Base-by-base conservation (phyloP, 345 rosid species). In the Moricandia moricandioides region DNA sequence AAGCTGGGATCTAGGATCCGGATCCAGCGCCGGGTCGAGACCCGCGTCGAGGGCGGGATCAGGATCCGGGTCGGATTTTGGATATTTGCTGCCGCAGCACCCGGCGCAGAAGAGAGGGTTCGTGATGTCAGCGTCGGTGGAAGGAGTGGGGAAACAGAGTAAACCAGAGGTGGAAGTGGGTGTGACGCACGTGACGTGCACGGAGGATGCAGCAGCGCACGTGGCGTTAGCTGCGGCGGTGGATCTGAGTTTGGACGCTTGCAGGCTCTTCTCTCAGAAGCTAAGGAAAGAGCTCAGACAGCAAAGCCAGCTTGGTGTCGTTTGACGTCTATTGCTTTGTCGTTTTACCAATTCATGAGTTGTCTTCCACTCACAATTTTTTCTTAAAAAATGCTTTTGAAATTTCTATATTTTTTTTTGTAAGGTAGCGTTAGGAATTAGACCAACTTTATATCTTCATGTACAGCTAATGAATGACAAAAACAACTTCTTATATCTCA, bases 191-290 rank as follows among this genome's bases (percentile, higher is more conserved):
- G 98, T 94, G 91, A 90, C 86, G 13, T 94, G 98, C 84, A 91
- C 90, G 55, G 98, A 91, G 91, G 98, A 94, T 45, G 98, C 97
- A 58, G 98, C 98, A 0, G 97, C 86, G 1, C 91, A 81, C 73
- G 97, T 91, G 86, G 98, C 97, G 0, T 45, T 94, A 21, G 95
- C 96, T 3, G 97, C 98, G 17, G 98, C 98, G 4, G 82, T 94
- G 86, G 98, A 94, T 86, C 93, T 94, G 14, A 88, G 98, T 76
- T 82, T 87, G 90, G 97, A 94, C 73, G 98, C 98, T 35, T 94
- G 98, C 76, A 85, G 67, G 75, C 43, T 84, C 35, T 94, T 94
- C 65, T 87, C 98, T 18, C 93, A 83, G 26, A 89, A 89, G 89
- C 84, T 90, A 65, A 86, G 98, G 85, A 85, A 88, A 83, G 97